Base-by-base conservation (phyloP, 2,329 filamentous ascomycete species). In the Dactylellina parvicollis region DNA sequence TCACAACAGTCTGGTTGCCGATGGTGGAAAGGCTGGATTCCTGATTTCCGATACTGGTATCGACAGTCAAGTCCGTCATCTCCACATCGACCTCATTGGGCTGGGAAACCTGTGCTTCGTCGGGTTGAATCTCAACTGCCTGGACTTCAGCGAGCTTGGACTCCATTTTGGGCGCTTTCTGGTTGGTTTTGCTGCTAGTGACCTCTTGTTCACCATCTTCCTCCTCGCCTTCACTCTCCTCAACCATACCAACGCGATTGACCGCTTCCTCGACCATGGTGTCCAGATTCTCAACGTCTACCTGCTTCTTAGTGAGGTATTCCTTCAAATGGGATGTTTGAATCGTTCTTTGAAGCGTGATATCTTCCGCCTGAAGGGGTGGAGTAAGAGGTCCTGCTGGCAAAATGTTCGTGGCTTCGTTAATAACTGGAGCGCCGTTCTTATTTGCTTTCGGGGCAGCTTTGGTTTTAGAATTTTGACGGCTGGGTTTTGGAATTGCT, bases 241-340 rank as follows among this genome's bases (percentile, higher is more conserved):
- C 75, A 52, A 76, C 76, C 71, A 77, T 62, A 47, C 67, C 44
- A 56, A 77, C 74, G 24, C 70, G 76, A 30, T 76, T 73, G 26
- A 76, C 75, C 3, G 77, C 76, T 34, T 77, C 76, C 46, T 76
- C 77, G 12, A 77, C 75, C 70, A 77, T 75, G 32, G 57, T 73
- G 44, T 76, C 71, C 36, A 77, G 49, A 65, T 77, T 76, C 16
- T 73, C 69, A 26, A 77, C 74, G 42, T 76, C 71, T 20, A 77
- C 72, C 20, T 75, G 71, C 24, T 77, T 77, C 50, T 75, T 73
- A 30, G 73, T 75, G 28, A 77, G 50, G 32, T 76, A 70, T 22
- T 76, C 72, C 36, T 77, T 76, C n/a, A 77, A 56, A 59, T 77
- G 74, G 20, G 75, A 64, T 14, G 76, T 77, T 46, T 71, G 70